Evolutionary conservation across 495 filamentous ascomycete genomes (phyloP).

Genomic region (Penicillium dipodomyicola): DNA sequence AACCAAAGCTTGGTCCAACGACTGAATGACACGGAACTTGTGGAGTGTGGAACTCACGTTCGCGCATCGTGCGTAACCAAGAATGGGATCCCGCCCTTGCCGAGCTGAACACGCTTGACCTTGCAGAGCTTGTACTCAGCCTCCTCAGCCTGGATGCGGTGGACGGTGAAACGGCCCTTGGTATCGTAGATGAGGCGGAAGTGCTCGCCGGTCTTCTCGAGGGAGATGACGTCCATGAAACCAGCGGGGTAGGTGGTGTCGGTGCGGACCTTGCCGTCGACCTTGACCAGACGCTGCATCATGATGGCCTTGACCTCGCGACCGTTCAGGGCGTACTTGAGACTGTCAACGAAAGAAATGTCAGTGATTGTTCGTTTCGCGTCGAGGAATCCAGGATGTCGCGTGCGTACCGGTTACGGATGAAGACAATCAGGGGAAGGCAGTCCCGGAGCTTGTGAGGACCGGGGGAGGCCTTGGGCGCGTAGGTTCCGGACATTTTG

Average conservation of each 20-base stretch:
- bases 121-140: constrained; percentile 99
- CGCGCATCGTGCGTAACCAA: constrained; percentile 99
- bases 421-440: constrained; percentile 98
- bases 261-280: constrained; percentile 99
- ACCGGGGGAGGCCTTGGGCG: constrained; percentile 91
- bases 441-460: constrained; percentile 99
- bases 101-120: constrained; percentile 98
- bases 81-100: constrained; percentile 99
- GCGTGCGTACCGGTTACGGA: constrained; percentile 72
- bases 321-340: constrained; percentile 99
- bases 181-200: constrained; percentile 99
- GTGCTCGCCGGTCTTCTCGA: constrained; percentile 99
- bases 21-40: constrained; percentile 91
- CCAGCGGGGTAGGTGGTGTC: constrained; percentile 96
- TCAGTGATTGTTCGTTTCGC: constrained; percentile 18
- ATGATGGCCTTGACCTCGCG: constrained; percentile 97
- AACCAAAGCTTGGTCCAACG: constrained; percentile 99
- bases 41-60: constrained; percentile 79
- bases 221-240: constrained; percentile 98
- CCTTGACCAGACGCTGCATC: constrained; percentile 99
- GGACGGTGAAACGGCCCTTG: constrained; percentile 99
- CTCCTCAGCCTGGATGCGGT: constrained; percentile 97
- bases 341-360: constrained; percentile 44
- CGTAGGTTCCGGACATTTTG: constrained; percentile 97
- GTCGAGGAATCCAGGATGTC: background rate